phyloP scores from a whole-genome alignment of 2,329 filamentous ascomycete genomes.

The Colletotrichum sp. region DNA sequence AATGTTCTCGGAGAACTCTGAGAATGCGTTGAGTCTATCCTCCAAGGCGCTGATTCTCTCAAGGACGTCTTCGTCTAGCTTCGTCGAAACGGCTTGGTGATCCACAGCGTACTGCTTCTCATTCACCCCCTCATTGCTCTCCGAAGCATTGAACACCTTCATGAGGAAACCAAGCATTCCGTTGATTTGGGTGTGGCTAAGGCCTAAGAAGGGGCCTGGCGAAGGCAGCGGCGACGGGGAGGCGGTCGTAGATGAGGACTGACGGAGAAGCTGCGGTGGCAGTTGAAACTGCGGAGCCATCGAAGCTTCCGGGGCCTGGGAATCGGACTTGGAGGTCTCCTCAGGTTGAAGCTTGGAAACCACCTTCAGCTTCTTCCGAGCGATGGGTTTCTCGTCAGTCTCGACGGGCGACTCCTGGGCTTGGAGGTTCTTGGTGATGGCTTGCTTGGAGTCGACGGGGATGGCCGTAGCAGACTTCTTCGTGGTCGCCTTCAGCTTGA shows the following conservation, averaged over 20 bases:
- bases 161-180: not conserved
- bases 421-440: not conserved
- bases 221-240: not conserved
- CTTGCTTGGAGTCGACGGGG: not conserved
- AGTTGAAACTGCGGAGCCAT: not conserved
- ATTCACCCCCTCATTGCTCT: not conserved
- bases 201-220: not conserved
- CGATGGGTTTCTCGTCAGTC: not conserved
- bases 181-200: not conserved
- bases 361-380: not conserved
- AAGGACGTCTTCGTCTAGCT: not conserved
- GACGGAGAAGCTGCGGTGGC: not conserved
- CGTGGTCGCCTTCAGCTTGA: not conserved
- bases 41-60: not conserved
- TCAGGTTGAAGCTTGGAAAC: not conserved
- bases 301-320: not conserved
- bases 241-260: not conserved
- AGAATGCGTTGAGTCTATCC: not conserved
- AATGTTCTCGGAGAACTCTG: not conserved
- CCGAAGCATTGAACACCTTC: not conserved
- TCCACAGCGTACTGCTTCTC: not conserved
- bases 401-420: not conserved
- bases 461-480: not conserved
- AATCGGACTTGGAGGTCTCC: not conserved
- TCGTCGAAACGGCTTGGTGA: not conserved